A percentile compares a stretch with the other conserved stretches of the same genome.
Conservation (phyloP, 2,329 filamentous ascomycete species). For the Ceratocystiopsis minuta region DNA sequence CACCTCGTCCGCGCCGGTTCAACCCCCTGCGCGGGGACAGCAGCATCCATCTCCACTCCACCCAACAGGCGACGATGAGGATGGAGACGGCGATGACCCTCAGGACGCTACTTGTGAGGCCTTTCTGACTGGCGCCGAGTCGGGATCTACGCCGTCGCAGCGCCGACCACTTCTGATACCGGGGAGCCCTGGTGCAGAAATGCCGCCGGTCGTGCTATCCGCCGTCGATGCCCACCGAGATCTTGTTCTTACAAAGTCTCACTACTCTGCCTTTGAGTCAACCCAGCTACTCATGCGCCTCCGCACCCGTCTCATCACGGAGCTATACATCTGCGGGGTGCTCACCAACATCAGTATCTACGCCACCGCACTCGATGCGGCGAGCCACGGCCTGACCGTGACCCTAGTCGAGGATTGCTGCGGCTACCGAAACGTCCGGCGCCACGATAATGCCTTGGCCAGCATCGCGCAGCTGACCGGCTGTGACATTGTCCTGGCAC, state of each 20-base stretch:
- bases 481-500: conserved; percentile 43
- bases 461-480: conserved; percentile 59
- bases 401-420: conserved; percentile 79
- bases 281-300: conserved; percentile 58
- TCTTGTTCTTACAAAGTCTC: conserved; percentile 44
- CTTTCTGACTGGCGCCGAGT: conserved; percentile 10
- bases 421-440: conserved; percentile 52
- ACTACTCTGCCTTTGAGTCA: conserved; percentile 75
- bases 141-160: conserved; percentile 6
- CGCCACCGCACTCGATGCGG: conserved; percentile 81
- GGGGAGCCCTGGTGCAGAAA: conserved; percentile 14
- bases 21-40: neutral
- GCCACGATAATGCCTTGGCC: conserved; percentile 53
- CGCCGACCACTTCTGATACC: conserved; percentile 22
- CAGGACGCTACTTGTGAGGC: conserved; percentile 22
- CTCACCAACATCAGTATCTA: conserved; percentile 78
- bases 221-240: conserved; percentile 28
- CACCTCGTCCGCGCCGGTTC: conserved; percentile 20
- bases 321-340: conserved; percentile 76
- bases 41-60: neutral
- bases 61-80: too few species aligned
- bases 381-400: conserved; percentile 71
- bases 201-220: conserved; percentile 1
- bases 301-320: conserved; percentile 71
- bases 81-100: too few species aligned